Evolutionary conservation across 2,329 filamentous ascomycete genomes (phyloP), one percentile per base, ranked within the genome.

Genomic region (Aspergillus tubingensis): DNA sequence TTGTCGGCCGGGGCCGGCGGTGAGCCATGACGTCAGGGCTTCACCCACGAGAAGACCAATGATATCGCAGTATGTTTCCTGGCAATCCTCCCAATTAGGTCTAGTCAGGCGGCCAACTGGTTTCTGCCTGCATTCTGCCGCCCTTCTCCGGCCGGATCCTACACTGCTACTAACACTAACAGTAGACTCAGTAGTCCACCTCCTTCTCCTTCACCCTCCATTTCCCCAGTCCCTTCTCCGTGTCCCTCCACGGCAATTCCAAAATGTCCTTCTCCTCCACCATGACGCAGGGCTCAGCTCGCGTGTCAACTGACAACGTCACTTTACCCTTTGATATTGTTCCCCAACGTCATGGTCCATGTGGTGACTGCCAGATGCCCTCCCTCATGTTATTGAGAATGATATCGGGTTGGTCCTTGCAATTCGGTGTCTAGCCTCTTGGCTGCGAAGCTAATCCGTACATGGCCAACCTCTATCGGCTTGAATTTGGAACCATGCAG

Each of bases 161-260:
- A 10, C 4, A 11, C 27, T 30, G 27, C 8, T 43, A 43, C 15
- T 19, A 8, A 43, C 39, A 17, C 21, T 23, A 23, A 23, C 21
- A 23, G 21, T 23, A 23, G 21, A 23, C 21, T 10, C 32, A 43
- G 44, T 17, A 13, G 3, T 17, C 23, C 41, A 30, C 27, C 3
- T 50, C 25, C 4, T 30, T 2, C 25, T 30, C 15, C n/a, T 32
- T 27, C 25, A 15, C 30, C 47, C 25, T n/a, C 7, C 25, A 17
- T 27, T 32, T 32, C 47, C 47, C 47, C 47, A 50, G 47, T 30
- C 25, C n/a, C n/a, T 49, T 50, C 47, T 50, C 47, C 47, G n/a
- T 27, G 47, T 32, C 25, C 47, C 47, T 27, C 25, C 25, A 8
- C 47, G 8, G 25, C 23, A 17, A 36, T 5, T 10, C 6, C 5